phyloP scores from a whole-genome alignment of 768 basidiomycete species.

The Suillus subaureus region DNA sequence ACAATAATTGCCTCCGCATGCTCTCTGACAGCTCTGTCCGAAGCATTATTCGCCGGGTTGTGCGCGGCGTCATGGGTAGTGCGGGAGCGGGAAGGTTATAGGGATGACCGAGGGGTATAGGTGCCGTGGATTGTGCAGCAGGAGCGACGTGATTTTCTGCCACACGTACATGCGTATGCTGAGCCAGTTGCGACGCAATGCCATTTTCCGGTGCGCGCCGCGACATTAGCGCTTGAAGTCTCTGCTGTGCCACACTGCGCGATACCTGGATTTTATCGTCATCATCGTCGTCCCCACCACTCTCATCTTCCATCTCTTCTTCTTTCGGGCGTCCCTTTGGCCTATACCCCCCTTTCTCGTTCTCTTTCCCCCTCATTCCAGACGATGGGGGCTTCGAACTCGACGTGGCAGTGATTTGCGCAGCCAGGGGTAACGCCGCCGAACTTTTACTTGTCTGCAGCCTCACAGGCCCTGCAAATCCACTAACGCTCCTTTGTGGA shows the following conservation, averaged over 20 bases:
- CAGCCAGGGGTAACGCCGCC: conserved; percentile 60
- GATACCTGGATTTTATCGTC: conserved; percentile 59
- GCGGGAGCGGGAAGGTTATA: conserved; percentile 72
- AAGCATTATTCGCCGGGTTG: conserved; percentile 84
- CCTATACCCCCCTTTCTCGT: conserved; percentile 48
- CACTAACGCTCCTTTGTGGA: conserved; percentile 32
- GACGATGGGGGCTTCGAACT: conserved; percentile 29
- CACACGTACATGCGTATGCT: conserved; percentile 13
- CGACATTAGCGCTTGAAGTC: conserved; percentile 57
- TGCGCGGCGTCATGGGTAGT: conserved; percentile 79
- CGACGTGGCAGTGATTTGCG: conserved; percentile 44
- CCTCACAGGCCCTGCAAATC: conserved; percentile 33
- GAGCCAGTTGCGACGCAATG: conserved; percentile 24
- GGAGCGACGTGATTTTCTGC: conserved; percentile 22
- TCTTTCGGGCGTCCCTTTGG: conserved; percentile 67
- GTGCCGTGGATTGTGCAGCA: conserved; percentile 42
- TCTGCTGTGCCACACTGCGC: conserved; percentile 70
- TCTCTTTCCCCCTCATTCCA: conserved; percentile 28
- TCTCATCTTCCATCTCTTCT: conserved; percentile 69
- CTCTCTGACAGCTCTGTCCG: conserved; percentile 85
- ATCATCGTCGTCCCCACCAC: conserved; percentile 49
- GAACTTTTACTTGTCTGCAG: conserved; percentile 57
- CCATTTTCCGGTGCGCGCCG: conserved; percentile 40
- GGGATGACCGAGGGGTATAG: conserved; percentile 64
- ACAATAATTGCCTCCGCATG: conserved; percentile 75